phyloP scores from a whole-genome alignment of 768 basidiomycete genomes.

The Amanita thiersii region DNA sequence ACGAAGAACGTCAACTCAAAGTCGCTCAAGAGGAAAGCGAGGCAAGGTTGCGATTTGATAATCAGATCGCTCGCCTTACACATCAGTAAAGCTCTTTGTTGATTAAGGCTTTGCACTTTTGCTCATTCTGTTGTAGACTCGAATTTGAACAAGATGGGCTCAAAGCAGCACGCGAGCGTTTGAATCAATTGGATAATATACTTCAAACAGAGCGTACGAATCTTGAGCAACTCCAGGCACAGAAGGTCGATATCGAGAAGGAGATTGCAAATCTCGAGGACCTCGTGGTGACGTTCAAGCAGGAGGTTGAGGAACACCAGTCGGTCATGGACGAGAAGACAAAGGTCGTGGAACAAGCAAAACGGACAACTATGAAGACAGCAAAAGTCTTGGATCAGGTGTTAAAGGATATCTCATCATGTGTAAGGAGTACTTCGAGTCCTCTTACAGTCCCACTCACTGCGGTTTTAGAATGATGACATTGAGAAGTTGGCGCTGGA shows the following conservation, averaged over 20 bases:
- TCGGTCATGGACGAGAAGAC: constrained; percentile 66
- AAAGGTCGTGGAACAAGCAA: constrained; percentile 67
- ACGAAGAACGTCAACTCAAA: constrained; percentile 86
- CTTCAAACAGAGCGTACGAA: constrained; percentile 45
- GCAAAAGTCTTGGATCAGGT: constrained; percentile 77
- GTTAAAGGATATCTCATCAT: constrained; percentile 80
- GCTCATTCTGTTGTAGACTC: constrained; percentile 34
- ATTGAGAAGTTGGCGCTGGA: constrained; percentile 86
- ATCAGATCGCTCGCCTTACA: constrained; percentile 76
- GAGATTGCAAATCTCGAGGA: constrained; percentile 56
- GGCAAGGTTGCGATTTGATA: constrained; percentile 73
- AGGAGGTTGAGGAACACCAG: constrained; percentile 53
- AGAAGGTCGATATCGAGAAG: constrained; percentile 43
- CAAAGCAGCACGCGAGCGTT: constrained; percentile 51
- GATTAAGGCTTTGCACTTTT: not conserved
- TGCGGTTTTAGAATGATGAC: constrained; percentile 47
- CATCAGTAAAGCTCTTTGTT: constrained; percentile 57
- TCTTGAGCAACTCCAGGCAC: constrained; percentile 43
- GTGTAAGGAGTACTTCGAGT: constrained; percentile 34
- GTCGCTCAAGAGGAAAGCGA: constrained; percentile 85
- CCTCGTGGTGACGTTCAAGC: constrained; percentile 45
- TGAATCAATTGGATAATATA: constrained; percentile 44
- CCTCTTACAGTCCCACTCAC: not conserved
- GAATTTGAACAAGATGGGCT: constrained; percentile 81
- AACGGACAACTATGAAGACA: constrained; percentile 61